A percentile compares a stretch with the other conserved stretches of the same genome.
Evolutionary conservation across 805 yeast species (phyloP).

Genomic region (Blastobotrys mokoenaii): DNA sequence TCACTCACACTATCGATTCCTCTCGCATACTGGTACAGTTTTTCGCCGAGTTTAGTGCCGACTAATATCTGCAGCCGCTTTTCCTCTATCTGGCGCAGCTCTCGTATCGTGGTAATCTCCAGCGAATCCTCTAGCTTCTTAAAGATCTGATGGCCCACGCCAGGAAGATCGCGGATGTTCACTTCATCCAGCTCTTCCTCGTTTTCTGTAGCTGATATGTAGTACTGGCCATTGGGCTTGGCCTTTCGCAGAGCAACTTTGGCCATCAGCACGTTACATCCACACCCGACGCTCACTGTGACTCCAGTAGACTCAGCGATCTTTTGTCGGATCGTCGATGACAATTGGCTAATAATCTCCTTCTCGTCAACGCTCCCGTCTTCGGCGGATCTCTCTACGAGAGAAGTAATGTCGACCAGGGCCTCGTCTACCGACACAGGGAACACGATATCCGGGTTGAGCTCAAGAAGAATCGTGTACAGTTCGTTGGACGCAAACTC

Average conservation of each 20-base stretch:
- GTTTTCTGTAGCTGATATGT: slow-evolving; percentile 28
- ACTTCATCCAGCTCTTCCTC: slow-evolving; percentile 32
- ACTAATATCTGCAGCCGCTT: slow-evolving; percentile 31
- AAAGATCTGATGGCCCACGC: slow-evolving; percentile 35
- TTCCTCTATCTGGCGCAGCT: slow-evolving; percentile 34
- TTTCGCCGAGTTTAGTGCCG: slow-evolving; percentile 66
- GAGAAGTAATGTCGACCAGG: slow-evolving; percentile 52
- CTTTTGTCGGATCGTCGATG: slow-evolving; percentile 28
- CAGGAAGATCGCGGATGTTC: slow-evolving; percentile 34
- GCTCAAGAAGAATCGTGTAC: slow-evolving; percentile 47
- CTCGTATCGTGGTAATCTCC: slow-evolving; percentile 29
- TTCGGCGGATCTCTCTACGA: slow-evolving; percentile 4
- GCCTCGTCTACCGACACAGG: slow-evolving; percentile 95
- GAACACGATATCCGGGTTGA: slow-evolving; percentile 39
- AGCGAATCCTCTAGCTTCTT: slow-evolving; percentile 35
- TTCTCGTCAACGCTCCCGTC: slow-evolving; percentile 13
- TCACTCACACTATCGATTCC: slow-evolving; percentile 63
- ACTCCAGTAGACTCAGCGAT: slow-evolving; percentile 46
- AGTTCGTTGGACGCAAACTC: slow-evolving; percentile 56
- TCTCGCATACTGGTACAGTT: slow-evolving; percentile 47
- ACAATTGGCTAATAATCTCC: slow-evolving; percentile 15
- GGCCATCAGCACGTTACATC: slow-evolving; percentile 65
- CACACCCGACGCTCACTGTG: slow-evolving; percentile 73
- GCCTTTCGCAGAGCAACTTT: slow-evolving; percentile 65
- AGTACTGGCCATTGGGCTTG: slow-evolving; percentile 65